These are phyloP conservation scores for Cadophora luteo-olivacea DNA, from an alignment of 2,329 filamentous ascomycete genomes.

Conservation along the genomic window DNA sequence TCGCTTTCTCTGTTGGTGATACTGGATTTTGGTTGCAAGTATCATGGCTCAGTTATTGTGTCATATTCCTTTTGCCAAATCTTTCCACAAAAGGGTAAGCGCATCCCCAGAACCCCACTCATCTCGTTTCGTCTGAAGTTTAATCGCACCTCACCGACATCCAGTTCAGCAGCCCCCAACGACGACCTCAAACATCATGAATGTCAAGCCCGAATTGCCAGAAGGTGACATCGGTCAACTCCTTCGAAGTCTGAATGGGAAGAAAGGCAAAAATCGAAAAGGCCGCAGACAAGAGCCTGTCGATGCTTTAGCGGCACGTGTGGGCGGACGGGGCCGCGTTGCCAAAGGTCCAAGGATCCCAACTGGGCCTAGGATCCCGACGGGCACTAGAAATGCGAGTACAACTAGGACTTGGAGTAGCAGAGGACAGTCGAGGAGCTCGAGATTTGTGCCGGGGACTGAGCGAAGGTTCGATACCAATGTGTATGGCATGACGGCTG, in stretches of 20 bases:
- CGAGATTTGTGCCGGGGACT: slow-evolving; percentile 25
- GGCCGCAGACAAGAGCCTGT: neutral
- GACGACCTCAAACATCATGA: neutral
- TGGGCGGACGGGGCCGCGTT: neutral
- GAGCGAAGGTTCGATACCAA: slow-evolving; percentile 54
- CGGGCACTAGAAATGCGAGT: neutral
- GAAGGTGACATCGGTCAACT: slow-evolving; percentile 13
- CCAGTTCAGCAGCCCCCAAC: neutral
- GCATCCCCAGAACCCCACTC: neutral
- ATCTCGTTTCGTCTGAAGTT: slow-evolving; percentile 3
- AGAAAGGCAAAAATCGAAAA: neutral
- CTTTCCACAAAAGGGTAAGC: slow-evolving; percentile 16
- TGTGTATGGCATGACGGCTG: slow-evolving; percentile 15
- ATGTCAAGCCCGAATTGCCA: neutral
- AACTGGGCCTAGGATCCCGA: neutral
- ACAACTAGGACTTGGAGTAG: neutral
- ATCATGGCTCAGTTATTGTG: no score
- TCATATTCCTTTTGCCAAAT: neutral
- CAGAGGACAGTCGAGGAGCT: neutral
- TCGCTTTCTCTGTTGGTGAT: no score
- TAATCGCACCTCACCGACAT: neutral
- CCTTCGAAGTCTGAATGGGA: neutral
- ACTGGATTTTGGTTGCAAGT: no score
- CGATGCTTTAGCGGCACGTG: neutral
- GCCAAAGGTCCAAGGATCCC: neutral